Conservation (phyloP, 2,329 filamentous ascomycete genomes). For the Neonectria neomacrospora region DNA sequence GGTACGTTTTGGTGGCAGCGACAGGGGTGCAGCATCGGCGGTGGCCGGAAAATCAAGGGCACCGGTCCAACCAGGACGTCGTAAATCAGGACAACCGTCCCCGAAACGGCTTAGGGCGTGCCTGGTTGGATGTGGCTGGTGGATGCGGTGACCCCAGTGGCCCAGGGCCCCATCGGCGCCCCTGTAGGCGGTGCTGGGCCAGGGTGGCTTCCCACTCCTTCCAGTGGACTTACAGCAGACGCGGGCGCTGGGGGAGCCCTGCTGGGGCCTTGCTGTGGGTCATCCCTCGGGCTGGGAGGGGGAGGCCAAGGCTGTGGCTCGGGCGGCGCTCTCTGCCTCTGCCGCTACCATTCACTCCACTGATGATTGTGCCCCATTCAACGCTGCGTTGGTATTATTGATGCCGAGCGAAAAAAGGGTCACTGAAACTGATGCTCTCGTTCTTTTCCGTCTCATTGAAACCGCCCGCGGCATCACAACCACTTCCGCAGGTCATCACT, state of each 20-base stretch:
- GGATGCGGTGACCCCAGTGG: slow-evolving; percentile 33
- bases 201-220: slow-evolving; percentile 19
- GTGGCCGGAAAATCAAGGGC: slow-evolving; percentile 45
- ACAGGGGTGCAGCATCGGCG: slow-evolving; percentile 36
- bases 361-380: slow-evolving; percentile 32
- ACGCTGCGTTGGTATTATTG: slow-evolving; percentile 32
- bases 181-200: slow-evolving; percentile 29
- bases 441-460: slow-evolving; percentile 43
- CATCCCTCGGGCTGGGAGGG: slow-evolving; percentile 19
- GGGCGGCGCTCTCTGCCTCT: slow-evolving; percentile 18
- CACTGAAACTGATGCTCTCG: slow-evolving; percentile 36
- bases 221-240: slow-evolving; percentile 33
- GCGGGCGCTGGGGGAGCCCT: slow-evolving; percentile 13
- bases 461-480: slow-evolving; percentile 19
- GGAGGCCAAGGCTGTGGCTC: slow-evolving; percentile 27
- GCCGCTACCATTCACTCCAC: slow-evolving; percentile 8
- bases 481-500: slow-evolving; percentile 31
- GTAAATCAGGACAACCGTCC: slow-evolving; percentile 31
- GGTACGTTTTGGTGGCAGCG: slow-evolving; percentile 22
- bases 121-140: slow-evolving; percentile 30
- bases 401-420: slow-evolving; percentile 45
- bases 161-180: slow-evolving; percentile 16
- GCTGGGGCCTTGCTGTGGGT: slow-evolving; percentile 16
- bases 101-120: slow-evolving; percentile 45
- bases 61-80: slow-evolving; percentile 44